Evolutionary conservation across 768 basidiomycete genomes (phyloP).

Genomic region (Russula virescens): DNA sequence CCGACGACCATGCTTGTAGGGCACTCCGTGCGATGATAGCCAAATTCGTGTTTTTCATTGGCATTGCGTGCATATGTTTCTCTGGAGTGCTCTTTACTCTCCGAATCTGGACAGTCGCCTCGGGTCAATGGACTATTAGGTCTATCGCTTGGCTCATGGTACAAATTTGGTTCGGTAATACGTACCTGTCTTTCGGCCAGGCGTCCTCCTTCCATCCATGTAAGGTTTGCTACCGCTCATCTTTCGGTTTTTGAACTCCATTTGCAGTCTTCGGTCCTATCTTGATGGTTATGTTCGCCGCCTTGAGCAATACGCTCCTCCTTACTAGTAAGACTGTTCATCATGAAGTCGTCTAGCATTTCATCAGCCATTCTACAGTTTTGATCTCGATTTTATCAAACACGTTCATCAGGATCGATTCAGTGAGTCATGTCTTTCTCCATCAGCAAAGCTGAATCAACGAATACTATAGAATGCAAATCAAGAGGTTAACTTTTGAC

Average conservation of each 20-base stretch:
- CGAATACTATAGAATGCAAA: conserved; percentile 44
- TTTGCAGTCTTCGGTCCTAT: conserved; percentile 59
- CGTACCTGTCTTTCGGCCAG: conserved; percentile 46
- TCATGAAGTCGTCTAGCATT: conserved; percentile 9
- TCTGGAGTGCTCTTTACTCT: conserved; percentile 65
- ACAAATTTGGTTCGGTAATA: conserved; percentile 84
- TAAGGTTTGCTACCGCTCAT: background rate
- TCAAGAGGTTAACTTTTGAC: conserved; percentile 42
- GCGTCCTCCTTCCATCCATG: conserved; percentile 40
- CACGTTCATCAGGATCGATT: conserved; percentile 75
- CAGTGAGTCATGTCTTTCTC: conserved; percentile 33
- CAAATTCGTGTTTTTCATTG: conserved; percentile 74
- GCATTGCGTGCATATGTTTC: conserved; percentile 72
- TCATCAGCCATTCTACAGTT: conserved; percentile 32
- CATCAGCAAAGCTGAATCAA: background rate
- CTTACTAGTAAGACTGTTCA: conserved; percentile 58
- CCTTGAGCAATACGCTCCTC: conserved; percentile 70
- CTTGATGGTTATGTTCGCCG: conserved; percentile 75
- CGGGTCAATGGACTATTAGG: conserved; percentile 37
- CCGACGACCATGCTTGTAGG: conserved; percentile 33
- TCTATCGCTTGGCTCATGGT: conserved; percentile 79
- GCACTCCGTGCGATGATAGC: conserved; percentile 78
- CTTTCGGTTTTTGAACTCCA: background rate
- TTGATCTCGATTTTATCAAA: conserved; percentile 89
- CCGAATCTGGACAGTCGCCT: conserved; percentile 47